Conservation (phyloP, 192 early-diverging fungal genomes). For the Backusella macrospora region DNA sequence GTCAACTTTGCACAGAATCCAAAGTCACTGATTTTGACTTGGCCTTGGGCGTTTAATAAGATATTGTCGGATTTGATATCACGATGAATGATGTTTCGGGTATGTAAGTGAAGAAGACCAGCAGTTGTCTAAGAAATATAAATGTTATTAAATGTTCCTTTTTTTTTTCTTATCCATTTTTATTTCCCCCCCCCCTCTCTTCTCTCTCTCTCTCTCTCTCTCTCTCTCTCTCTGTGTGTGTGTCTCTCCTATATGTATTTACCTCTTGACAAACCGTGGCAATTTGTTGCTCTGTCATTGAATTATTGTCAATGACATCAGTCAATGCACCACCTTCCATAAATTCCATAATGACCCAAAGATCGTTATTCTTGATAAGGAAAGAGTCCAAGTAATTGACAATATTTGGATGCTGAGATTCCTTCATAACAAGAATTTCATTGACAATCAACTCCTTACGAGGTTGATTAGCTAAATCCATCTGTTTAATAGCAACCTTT, state of each 20-base stretch:
- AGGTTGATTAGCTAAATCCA: conserved; percentile 85
- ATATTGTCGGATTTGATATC: conserved; percentile 94
- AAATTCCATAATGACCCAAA: conserved; percentile 99
- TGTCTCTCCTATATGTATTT: not conserved
- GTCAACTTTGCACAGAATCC: conserved; percentile 93
- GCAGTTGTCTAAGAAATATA: conserved; percentile 59
- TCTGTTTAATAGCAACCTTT: conserved; percentile 93
- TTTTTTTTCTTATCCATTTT: not conserved
- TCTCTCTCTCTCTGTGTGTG: not conserved
- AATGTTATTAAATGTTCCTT: not conserved
- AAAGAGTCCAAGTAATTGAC: conserved; percentile 97
- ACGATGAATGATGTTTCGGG: conserved; percentile 84
- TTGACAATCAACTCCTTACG: conserved; percentile 91
- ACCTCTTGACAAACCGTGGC: conserved; percentile 93
- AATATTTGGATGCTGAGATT: conserved; percentile 94
- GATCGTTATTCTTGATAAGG: conserved; percentile 79
- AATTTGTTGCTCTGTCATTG: conserved; percentile 92
- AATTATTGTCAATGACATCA: conserved; percentile 97
- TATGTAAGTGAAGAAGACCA: conserved; percentile 82
- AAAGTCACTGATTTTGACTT: conserved; percentile 93
- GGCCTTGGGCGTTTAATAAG: conserved; percentile 74
- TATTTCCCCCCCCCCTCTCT: not conserved
- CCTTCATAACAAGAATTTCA: conserved; percentile 94
- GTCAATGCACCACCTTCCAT: conserved; percentile 99
- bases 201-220: not conserved